Conservation (phyloP, 306 rosid genomes). For the Lathyrus tuberosus region DNA sequence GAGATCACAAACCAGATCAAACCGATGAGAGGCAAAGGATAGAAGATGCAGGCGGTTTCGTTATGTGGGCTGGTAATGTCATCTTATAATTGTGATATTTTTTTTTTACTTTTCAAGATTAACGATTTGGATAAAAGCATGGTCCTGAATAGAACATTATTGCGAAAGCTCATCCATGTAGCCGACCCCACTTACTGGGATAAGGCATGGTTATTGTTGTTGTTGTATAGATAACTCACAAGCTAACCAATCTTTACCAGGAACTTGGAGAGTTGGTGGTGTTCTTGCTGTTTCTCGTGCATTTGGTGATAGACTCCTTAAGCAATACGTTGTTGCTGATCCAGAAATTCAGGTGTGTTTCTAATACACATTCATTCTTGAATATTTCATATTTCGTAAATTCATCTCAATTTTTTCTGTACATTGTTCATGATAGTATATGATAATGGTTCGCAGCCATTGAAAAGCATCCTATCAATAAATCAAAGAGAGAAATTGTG, state of each 20-base stretch:
- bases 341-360: conserved; percentile 91
- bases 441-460: no score
- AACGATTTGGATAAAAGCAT: no score
- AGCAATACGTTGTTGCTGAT: conserved; percentile 99
- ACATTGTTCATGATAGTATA: not conserved
- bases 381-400: conserved; percentile 30
- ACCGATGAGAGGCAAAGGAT: conserved; percentile 95
- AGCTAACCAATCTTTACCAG: conserved; percentile 47
- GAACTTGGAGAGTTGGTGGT: conserved; percentile 99
- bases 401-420: conserved; percentile 2
- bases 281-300: conserved; percentile 99
- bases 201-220: no score
- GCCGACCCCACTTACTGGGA: no score
- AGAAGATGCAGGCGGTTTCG: conserved; percentile 96
- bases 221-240: not conserved
- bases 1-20: conserved; percentile 99
- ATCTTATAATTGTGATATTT: not conserved
- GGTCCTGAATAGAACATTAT: no score
- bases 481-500: conserved; percentile 12
- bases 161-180: no score
- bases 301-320: conserved; percentile 94
- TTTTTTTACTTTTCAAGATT: no score
- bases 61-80: conserved; percentile 94
- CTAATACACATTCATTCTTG: conserved; percentile 26
- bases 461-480: no score